Conservation (phyloP, 805 yeast species). For the Hanseniaspora nectarophila region DNA sequence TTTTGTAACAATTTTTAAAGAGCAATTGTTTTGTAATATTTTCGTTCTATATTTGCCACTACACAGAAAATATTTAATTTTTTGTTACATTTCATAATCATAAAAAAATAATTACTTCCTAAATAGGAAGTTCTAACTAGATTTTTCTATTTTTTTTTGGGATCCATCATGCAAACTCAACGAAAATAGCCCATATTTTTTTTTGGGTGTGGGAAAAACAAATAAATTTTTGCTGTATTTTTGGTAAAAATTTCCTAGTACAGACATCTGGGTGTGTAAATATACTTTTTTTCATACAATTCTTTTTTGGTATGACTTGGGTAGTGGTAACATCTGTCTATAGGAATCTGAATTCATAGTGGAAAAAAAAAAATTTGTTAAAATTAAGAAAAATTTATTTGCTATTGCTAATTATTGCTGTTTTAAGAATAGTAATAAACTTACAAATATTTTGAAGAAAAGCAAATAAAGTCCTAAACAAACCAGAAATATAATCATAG, state of each 20-base stretch:
- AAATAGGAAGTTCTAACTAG: neutral
- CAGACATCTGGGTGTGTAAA: neutral
- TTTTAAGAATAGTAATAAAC: neutral
- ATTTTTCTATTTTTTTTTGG: neutral
- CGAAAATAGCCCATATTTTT: neutral
- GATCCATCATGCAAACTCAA: neutral
- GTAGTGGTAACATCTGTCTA: neutral
- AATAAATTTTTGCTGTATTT: neutral
- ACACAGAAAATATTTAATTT: neutral
- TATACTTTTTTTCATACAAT: neutral
- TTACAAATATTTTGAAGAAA: neutral
- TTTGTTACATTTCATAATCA: neutral
- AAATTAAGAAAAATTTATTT: too few species aligned
- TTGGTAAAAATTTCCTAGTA: neutral
- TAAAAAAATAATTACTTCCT: neutral
- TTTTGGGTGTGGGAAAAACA: neutral
- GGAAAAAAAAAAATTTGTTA: neutral
- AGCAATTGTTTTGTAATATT: neutral
- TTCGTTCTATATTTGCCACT: neutral
- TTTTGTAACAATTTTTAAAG: neutral
- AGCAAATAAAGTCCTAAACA: neutral
- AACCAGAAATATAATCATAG: constrained; percentile 4
- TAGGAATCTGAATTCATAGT: neutral
- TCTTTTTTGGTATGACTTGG: neutral
- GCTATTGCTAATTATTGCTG: too few species aligned